Evolutionary conservation across 1,284 basidiomycete species (phyloP).

Genomic region (Violaceomyces palustris): DNA sequence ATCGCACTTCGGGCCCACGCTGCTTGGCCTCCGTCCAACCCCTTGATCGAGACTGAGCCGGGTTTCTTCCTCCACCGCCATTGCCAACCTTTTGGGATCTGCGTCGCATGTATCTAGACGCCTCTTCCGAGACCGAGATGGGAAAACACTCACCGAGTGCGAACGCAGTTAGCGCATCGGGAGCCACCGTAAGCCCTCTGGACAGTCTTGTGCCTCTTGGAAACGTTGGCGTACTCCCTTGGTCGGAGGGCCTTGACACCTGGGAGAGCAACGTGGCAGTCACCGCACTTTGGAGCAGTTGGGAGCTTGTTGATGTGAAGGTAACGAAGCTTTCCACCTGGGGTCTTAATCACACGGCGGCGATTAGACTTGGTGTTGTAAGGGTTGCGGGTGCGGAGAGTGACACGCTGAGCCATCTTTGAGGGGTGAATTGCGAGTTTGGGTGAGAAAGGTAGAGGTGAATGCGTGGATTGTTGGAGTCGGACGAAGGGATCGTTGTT

Average conservation of each 20-base stretch:
- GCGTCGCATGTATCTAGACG: background rate
- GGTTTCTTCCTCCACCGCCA: background rate
- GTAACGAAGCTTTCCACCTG: slow-evolving; percentile 85
- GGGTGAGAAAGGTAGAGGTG: too few relatives aligned
- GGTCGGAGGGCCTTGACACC: slow-evolving; percentile 51
- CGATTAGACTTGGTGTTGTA: slow-evolving; percentile 99
- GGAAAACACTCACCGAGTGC: slow-evolving; percentile 42
- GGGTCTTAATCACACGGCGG: slow-evolving; percentile 92
- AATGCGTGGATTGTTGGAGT: too few relatives aligned
- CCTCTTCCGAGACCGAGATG: background rate
- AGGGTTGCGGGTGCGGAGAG: slow-evolving; percentile 94
- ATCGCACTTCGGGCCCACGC: too few relatives aligned
- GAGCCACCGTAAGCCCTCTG: slow-evolving; percentile 51
- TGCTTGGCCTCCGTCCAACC: too few relatives aligned
- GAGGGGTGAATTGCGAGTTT: too few relatives aligned
- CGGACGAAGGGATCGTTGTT: too few relatives aligned
- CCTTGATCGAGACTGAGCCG: too few relatives aligned
- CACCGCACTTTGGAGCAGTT: slow-evolving; percentile 78
- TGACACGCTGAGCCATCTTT: slow-evolving; percentile 94
- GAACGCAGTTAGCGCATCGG: slow-evolving; percentile 49
- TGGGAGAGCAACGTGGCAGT: slow-evolving; percentile 46
- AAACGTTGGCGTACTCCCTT: slow-evolving; percentile 45
- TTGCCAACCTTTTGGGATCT: background rate
- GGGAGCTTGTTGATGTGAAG: slow-evolving; percentile 83
- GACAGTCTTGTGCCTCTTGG: slow-evolving; percentile 50